Evolutionary conservation across 164 flowering plant species (phyloP), one percentile per base, ranked within the genome.

Genomic region (Vitis riparia): DNA sequence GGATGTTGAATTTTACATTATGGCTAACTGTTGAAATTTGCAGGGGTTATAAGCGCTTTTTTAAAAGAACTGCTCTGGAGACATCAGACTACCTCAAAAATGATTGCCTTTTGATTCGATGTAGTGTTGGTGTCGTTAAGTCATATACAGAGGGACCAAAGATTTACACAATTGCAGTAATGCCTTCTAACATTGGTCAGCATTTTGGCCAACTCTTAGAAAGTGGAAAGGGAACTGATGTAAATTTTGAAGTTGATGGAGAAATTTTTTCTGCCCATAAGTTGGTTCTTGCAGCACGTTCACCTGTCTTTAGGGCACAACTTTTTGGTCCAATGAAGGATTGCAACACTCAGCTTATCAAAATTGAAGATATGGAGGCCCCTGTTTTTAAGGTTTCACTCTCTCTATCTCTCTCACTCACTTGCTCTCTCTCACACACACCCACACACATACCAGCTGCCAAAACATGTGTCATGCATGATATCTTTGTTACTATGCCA

Each of bases 11-110:
- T 1, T 23, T 23, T 23, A 23, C 27, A 23, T 23, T 23, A 23
- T 23, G 2, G 27, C 27, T 19, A 0, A 17, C 59, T 56, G 17
- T 72, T 51, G 59, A 15, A 59, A 71, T 66, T 17, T 81, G 71
- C 87, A 93, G 98, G 98, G 98, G 98, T 53, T 93, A 91, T 77
- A 91, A 93, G 67, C 82, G 97, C 3, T 93, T 91, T 73, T 90
- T 82, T 71, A 91, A 81, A 77, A 83, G 98, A 80, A 78, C 85
- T 71, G 67, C 72, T 49, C 75, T 93, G 5, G 97, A 93, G 77
- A 70, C 88, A 72, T 93, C 98, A 57, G 98, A 93, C 81, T 91
- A 82, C 79, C 88, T 93, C 19, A 91, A 89, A 75, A 96, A 93
- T 80, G 95, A 93, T 80, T 84, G 89, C 67, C 91, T 93, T 37